phyloP scores from a whole-genome alignment of 1,284 basidiomycete genomes.

The Microbotryum intermedium region DNA sequence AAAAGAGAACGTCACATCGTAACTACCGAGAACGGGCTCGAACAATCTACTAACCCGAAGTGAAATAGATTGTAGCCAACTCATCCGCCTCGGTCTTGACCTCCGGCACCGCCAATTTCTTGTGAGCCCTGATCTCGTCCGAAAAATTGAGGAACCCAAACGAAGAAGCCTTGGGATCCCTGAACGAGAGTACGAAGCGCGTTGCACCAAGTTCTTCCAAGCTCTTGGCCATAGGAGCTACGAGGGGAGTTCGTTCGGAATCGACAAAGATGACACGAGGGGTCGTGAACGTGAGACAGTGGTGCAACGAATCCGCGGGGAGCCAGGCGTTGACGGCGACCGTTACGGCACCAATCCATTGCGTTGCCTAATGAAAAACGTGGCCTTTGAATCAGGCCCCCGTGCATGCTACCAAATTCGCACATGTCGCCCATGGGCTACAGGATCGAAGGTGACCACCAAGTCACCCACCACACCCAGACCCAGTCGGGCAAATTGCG shows the following conservation, averaged over 20 bases:
- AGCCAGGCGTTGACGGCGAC: slow-evolving; percentile 46
- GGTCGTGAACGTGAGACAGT: slow-evolving; percentile 50
- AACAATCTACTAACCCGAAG: slow-evolving; percentile 33
- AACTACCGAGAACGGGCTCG: too few species aligned
- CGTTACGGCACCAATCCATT: slow-evolving; percentile 36
- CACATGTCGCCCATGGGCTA: too few species aligned
- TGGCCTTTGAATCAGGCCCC: neutral
- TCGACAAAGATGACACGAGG: slow-evolving; percentile 52
- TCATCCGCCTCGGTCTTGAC: slow-evolving; percentile 42
- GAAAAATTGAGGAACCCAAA: slow-evolving; percentile 2
- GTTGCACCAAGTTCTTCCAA: neutral
- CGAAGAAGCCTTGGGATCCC: neutral
- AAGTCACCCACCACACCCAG: too few species aligned
- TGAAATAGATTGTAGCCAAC: slow-evolving; percentile 44
- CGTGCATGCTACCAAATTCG: too few species aligned
- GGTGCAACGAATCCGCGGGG: slow-evolving; percentile 42
- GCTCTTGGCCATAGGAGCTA: neutral
- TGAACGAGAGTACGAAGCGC: slow-evolving; percentile 14
- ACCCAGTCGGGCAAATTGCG: slow-evolving; percentile 48
- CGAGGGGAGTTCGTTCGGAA: slow-evolving; percentile 44
- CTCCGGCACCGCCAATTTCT: slow-evolving; percentile 6
- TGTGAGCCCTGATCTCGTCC: slow-evolving; percentile 3
- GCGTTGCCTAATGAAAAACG: slow-evolving; percentile 48
- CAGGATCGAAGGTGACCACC: too few species aligned
- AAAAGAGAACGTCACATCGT: too few species aligned